Percentiles rank a stretch among this genome's conserved stretches.
Evolutionary conservation across 345 rosid species (phyloP).

Genomic region (Noccaea caerulescens): DNA sequence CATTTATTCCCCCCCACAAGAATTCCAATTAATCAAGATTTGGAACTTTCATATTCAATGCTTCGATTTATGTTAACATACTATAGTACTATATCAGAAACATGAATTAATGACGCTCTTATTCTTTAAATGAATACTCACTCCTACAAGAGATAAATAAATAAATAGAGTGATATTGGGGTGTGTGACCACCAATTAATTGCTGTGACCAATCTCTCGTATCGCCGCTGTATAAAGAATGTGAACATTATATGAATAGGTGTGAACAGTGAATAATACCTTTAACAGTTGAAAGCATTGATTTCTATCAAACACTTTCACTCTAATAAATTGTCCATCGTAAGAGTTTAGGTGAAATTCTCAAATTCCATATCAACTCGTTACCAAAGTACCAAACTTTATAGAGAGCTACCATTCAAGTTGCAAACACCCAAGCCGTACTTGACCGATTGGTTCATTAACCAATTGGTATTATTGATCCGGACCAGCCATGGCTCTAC

Average conservation of each 20-base stretch:
- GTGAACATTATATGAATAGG: slow-evolving; percentile 18
- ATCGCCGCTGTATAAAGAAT: slow-evolving; percentile 24
- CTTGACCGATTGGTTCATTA: slow-evolving; percentile 20
- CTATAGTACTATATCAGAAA: not conserved
- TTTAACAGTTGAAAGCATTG: slow-evolving; percentile 38
- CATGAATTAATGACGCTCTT: slow-evolving; percentile 4
- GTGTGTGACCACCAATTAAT: slow-evolving; percentile 42
- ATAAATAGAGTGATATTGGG: slow-evolving; percentile 19
- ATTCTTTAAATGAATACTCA: slow-evolving; percentile 5
- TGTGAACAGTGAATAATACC: slow-evolving; percentile 9
- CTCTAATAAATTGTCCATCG: slow-evolving; percentile 19
- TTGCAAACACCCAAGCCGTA: not conserved
- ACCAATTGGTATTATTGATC: not conserved
- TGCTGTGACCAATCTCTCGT: slow-evolving; percentile 27
- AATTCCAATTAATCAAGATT: slow-evolving; percentile 12
- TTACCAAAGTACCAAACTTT: slow-evolving; percentile 15
- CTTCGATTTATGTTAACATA: slow-evolving; percentile 18
- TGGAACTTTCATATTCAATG: slow-evolving; percentile 28
- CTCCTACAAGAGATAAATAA: not conserved
- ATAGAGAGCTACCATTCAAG: slow-evolving; percentile 1
- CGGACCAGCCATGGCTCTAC: slow-evolving; percentile 5
- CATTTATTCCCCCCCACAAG: slow-evolving; percentile 13
- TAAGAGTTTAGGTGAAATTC: slow-evolving; percentile 25
- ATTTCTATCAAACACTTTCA: slow-evolving; percentile 33
- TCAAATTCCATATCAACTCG: slow-evolving; percentile 9